Percentiles rank a stretch among this genome's conserved stretches.
Conservation (phyloP, 257 asterid species). For the Nicotiana attenuata region DNA sequence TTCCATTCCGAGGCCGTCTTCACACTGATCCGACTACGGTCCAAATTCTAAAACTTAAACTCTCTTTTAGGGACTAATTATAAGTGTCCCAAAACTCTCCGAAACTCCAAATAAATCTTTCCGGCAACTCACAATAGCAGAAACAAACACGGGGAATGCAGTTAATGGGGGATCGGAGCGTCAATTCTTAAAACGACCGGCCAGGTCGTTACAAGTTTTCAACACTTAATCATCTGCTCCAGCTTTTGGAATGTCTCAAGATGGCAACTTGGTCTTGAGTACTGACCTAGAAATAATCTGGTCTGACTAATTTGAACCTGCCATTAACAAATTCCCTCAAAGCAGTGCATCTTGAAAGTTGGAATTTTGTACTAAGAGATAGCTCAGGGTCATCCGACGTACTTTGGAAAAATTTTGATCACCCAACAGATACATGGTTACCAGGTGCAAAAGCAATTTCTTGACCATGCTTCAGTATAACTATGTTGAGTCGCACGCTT, state of each 20-base stretch:
- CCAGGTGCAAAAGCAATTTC: conserved; percentile 26
- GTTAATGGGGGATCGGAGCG: no score
- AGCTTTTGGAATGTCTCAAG: conserved; percentile 9
- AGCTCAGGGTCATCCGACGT: background rate
- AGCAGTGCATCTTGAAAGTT: conserved; percentile 35
- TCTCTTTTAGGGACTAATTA: no score
- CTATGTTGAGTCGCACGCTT: conserved; percentile 10
- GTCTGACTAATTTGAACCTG: conserved; percentile 20
- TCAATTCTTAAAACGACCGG: no score
- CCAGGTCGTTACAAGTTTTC: no score
- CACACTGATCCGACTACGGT: no score
- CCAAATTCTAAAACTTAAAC: no score
- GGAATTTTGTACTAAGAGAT: conserved; percentile 32
- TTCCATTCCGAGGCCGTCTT: no score
- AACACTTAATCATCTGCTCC: background rate
- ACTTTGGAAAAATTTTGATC: conserved; percentile 37
- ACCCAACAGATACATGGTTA: conserved; percentile 39
- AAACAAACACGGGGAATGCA: no score
- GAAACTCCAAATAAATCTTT: no score
- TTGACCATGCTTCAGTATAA: conserved; percentile 11
- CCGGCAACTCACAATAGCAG: no score
- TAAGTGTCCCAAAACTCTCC: no score
- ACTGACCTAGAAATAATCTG: conserved; percentile 19
- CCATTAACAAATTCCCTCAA: conserved; percentile 11
- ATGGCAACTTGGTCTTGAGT: conserved; percentile 31